phyloP scores from a whole-genome alignment of 139 green algal genomes.

The Chlamydomonas incerta region DNA sequence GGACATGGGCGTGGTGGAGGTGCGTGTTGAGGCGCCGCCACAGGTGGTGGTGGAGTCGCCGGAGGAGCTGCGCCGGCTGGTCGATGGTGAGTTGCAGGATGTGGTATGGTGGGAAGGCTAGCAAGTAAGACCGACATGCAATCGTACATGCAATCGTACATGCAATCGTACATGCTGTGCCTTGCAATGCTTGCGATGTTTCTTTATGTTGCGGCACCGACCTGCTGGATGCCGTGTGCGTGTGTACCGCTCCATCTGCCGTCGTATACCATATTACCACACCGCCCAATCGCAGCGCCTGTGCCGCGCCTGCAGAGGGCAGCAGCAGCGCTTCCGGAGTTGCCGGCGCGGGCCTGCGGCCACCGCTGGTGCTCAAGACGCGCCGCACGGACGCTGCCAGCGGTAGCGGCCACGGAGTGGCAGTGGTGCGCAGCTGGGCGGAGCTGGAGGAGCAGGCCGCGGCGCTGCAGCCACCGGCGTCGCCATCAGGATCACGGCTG shows the following conservation, averaged over 20 bases:
- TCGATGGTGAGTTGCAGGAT: no score
- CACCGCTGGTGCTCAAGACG: constrained; percentile 32
- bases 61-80: neutral
- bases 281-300: no score
- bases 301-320: neutral
- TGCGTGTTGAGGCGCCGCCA: neutral
- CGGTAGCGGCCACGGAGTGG: constrained; percentile 17
- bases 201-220: no score
- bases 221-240: no score
- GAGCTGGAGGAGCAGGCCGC: neutral
- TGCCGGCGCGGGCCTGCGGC: neutral
- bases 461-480: neutral
- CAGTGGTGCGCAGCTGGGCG: neutral
- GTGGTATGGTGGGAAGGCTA: no score
- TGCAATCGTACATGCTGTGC: no score
- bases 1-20: neutral
- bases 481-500: no score
- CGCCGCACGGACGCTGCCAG: neutral
- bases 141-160: no score
- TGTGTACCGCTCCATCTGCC: no score
- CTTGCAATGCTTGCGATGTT: no score
- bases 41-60: neutral
- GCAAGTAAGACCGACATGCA: no score
- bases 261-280: no score
- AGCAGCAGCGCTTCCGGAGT: neutral